These are phyloP conservation scores for Agapanthus africanus DNA, from an alignment of 106 monocot genomes.

Conservation along the genomic window DNA sequence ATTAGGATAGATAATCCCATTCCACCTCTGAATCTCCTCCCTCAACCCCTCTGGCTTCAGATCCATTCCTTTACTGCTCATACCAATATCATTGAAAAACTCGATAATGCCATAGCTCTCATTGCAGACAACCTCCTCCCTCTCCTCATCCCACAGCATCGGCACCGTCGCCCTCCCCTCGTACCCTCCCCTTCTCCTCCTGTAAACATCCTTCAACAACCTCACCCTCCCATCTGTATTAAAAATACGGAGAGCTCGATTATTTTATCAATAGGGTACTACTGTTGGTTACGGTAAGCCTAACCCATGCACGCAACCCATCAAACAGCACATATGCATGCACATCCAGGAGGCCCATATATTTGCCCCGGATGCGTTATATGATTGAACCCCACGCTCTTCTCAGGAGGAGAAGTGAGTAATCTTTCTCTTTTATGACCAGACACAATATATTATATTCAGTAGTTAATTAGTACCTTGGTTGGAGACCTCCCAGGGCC, in stretches of 20 bases:
- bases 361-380: too few species aligned
- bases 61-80: constrained; percentile 12
- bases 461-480: too few species aligned
- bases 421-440: too few species aligned
- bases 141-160: constrained; percentile 78
- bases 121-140: constrained; percentile 70
- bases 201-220: constrained; percentile 65
- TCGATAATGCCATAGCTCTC: constrained; percentile 82
- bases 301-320: too few species aligned
- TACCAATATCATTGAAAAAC: constrained; percentile 35
- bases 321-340: too few species aligned
- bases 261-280: too few species aligned
- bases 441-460: too few species aligned
- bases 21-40: constrained; percentile 57
- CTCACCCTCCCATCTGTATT: constrained; percentile 36
- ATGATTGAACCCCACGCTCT: too few species aligned
- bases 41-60: constrained; percentile 38
- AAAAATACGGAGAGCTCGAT: too few species aligned
- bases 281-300: too few species aligned
- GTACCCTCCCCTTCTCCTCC: constrained; percentile 45
- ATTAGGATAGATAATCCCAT: constrained; percentile 56
- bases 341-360: too few species aligned
- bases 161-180: constrained; percentile 87
- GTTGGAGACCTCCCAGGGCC: constrained; percentile 3
- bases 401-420: too few species aligned